Evolutionary conservation across 768 basidiomycete species (phyloP), one percentile per base, ranked within the genome.

Genomic region (Podaxis sp.): DNA sequence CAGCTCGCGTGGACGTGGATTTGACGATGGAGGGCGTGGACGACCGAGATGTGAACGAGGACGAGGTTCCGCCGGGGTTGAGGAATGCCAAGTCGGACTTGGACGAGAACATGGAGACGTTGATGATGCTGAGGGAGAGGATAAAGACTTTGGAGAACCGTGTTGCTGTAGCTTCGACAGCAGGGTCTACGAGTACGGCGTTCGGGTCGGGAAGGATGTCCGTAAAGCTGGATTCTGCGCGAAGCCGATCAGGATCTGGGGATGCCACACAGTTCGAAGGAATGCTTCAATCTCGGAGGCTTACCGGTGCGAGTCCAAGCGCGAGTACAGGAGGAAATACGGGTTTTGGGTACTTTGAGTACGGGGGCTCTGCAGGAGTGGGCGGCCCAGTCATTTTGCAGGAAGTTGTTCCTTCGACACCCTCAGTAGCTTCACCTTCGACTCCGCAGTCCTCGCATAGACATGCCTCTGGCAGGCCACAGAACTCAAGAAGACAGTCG

Each of bases 131-230:
- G 38, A 46, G 51, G 13, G n/a, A 21, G 42, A 60, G 51, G 16
- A 60, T 60, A 18, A 18, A 46, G 38, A 46, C n/a, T 32, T 52
- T 60, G 59, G 59, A 60, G 40, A 53, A 38, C 18, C 40, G 51
- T 21, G 38, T 60, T 9, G 32, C 32, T 32, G 59, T 60, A 18
- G 51, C 18, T 44, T 44, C 50, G 14, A 37, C 48, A 7, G 9
- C 47, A 28, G 50, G 27, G 16, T 32, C 32, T 32, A 2, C 32
- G 32, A 32, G 32, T 9, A 32, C 32, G 32, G 7, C 32, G 32
- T 32, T 32, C 32, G 32, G 32, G 32, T 32, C 32, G 32, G 9
- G 32, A 32, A 32, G 32, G 32, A 32, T 9, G 7, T 32, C 32
- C 7, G 32, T 32, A 9, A 32, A 32, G 32, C 32, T 32, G 32